These are phyloP conservation scores for Gloeostereum incarnatum DNA, from an alignment of 768 basidiomycete genomes.

Conservation along the genomic window DNA sequence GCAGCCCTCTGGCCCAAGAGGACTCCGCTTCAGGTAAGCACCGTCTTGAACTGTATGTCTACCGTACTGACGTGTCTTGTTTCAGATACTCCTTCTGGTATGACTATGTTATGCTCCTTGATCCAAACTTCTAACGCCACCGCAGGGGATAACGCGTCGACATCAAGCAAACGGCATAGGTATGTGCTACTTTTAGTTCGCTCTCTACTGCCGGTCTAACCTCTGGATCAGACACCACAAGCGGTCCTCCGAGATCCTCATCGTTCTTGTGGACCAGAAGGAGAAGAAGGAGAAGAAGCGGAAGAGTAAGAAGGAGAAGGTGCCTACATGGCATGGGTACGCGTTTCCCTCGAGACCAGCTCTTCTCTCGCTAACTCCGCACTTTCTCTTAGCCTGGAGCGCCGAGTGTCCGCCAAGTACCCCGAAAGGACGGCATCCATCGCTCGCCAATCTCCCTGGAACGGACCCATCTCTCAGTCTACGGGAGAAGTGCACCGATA, in stretches of 20 bases:
- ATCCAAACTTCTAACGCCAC: background rate
- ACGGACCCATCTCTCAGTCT: background rate
- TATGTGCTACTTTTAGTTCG: background rate
- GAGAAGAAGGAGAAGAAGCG: conserved; percentile 17
- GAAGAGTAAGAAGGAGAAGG: conserved; percentile 17
- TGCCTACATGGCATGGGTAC: conserved; percentile 34
- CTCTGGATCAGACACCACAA: conserved; percentile 4
- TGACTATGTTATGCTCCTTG: background rate
- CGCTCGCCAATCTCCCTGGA: background rate
- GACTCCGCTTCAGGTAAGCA: background rate
- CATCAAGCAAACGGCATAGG: background rate
- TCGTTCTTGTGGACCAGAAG: conserved; percentile 28
- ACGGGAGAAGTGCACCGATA: background rate
- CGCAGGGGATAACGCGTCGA: background rate
- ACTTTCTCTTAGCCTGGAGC: background rate
- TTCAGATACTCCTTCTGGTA: background rate
- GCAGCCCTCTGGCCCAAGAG: too few relatives aligned
- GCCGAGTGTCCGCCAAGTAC: background rate
- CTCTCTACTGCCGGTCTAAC: conserved; percentile 4
- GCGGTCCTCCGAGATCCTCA: conserved; percentile 19
- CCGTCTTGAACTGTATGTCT: background rate
- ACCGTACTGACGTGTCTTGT: background rate
- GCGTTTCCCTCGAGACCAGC: conserved; percentile 8
- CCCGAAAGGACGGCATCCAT: background rate
- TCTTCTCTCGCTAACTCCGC: background rate